Conservation (phyloP, 257 asterid species). For the Solanum stenotomum region DNA sequence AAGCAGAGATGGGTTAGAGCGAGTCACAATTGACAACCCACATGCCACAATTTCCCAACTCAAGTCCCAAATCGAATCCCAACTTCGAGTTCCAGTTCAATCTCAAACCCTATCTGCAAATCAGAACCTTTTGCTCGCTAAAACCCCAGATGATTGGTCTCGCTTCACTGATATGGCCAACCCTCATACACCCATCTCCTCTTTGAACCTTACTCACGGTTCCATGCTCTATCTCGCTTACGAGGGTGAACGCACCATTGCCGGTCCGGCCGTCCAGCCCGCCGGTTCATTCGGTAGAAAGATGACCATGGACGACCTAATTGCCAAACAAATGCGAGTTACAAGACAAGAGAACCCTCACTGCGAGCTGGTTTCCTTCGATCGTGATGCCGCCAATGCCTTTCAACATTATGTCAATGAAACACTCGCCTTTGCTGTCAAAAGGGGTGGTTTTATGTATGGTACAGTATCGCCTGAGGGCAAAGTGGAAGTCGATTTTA, state of each 20-base stretch:
- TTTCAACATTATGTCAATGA: constrained; percentile 93
- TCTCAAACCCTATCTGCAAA: constrained; percentile 79
- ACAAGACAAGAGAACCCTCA: constrained; percentile 86
- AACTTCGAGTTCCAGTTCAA: constrained; percentile 66
- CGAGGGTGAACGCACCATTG: constrained; percentile 71
- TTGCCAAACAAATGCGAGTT: constrained; percentile 92
- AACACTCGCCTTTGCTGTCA: constrained; percentile 73
- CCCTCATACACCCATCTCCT: constrained; percentile 33
- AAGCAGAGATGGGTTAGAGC: constrained; percentile 94
- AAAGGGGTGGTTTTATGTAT: constrained; percentile 90
- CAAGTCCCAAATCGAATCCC: constrained; percentile 61
- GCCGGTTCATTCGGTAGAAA: constrained; percentile 90
- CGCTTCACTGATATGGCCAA: constrained; percentile 63
- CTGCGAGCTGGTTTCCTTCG: constrained; percentile 83
- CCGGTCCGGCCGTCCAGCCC: constrained; percentile 62
- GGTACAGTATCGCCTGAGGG: constrained; percentile 80
- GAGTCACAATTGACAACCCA: constrained; percentile 68
- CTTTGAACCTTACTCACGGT: constrained; percentile 58
- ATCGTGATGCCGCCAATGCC: constrained; percentile 83
- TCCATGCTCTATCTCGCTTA: constrained; percentile 75
- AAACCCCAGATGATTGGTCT: constrained; percentile 49
- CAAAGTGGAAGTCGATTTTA: constrained; percentile 75
- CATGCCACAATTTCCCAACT: constrained; percentile 55
- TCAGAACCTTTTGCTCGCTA: constrained; percentile 76
- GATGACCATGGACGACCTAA: constrained; percentile 97